These are phyloP conservation scores for Zymoseptoria pseudotritici DNA, from an alignment of 2,329 filamentous ascomycete species.

Conservation along the genomic window DNA sequence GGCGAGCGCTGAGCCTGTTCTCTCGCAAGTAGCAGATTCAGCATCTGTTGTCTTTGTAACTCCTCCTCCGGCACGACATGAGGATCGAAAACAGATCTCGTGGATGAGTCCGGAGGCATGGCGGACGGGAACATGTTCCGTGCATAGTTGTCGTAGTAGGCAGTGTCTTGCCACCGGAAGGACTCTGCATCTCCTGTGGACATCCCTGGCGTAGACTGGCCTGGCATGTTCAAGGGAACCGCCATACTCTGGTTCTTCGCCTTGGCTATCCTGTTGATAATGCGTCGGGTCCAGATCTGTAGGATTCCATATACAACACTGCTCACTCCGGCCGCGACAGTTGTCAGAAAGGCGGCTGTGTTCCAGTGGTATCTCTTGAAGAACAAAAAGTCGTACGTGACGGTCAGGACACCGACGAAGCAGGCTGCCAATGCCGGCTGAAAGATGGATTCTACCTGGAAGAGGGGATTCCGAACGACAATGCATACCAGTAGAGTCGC, in stretches of 20 bases:
- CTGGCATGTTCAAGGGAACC: neutral
- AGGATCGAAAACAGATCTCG: slow-evolving; percentile 23
- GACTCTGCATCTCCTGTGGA: slow-evolving; percentile 9
- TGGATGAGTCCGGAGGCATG: slow-evolving; percentile 11
- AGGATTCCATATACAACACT: slow-evolving; percentile 37
- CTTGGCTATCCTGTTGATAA: slow-evolving; percentile 28
- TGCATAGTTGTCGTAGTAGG: slow-evolving; percentile 39
- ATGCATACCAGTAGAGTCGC: slow-evolving; percentile 43
- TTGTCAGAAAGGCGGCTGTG: slow-evolving; percentile 37
- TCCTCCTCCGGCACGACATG: slow-evolving; percentile 41
- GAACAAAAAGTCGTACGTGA: slow-evolving; percentile 42
- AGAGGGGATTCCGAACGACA: slow-evolving; percentile 38
- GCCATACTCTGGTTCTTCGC: slow-evolving; percentile 5
- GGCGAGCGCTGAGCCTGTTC: slow-evolving; percentile 15
- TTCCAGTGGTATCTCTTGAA: slow-evolving; percentile 37
- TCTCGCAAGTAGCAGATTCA: slow-evolving; percentile 35
- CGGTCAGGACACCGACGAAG: slow-evolving; percentile 40
- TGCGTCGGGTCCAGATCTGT: slow-evolving; percentile 37
- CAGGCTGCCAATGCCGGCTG: slow-evolving; percentile 39
- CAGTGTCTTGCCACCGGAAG: slow-evolving; percentile 28
- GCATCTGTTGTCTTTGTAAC: slow-evolving; percentile 44
- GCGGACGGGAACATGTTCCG: slow-evolving; percentile 40
- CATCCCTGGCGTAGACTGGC: neutral
- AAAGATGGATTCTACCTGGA: slow-evolving; percentile 43
- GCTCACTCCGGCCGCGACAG: slow-evolving; percentile 32